These are phyloP conservation scores for Entomortierella lignicola DNA, from an alignment of 192 early-diverging fungal species.

Conservation along the genomic window DNA sequence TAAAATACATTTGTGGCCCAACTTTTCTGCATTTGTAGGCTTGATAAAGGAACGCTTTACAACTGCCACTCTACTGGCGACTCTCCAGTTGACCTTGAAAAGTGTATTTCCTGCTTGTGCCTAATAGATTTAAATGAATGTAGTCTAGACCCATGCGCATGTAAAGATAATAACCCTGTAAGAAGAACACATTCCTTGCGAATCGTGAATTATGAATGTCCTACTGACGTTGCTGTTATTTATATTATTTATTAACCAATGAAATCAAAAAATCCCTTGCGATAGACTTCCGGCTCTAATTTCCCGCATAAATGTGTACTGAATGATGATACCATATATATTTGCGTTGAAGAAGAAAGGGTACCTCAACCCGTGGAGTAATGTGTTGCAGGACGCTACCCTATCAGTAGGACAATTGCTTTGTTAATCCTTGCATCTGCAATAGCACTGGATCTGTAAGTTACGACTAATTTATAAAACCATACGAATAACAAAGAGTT, in stretches of 20 bases:
- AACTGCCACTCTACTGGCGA: not conserved
- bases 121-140: not conserved
- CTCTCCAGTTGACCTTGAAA: not conserved
- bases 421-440: too few relatives aligned
- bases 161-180: constrained; percentile 3
- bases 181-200: not conserved
- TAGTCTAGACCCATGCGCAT: not conserved
- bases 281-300: constrained; percentile 8
- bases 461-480: too few relatives aligned
- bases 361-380: too few relatives aligned
- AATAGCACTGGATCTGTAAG: not conserved
- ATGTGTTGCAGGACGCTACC: too few relatives aligned
- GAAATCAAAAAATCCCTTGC: too few relatives aligned
- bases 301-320: not conserved
- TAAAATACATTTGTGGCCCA: constrained; percentile 1
- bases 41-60: not conserved
- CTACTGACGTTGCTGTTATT: too few relatives aligned
- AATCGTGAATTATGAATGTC: not conserved
- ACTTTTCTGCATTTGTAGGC: too few relatives aligned
- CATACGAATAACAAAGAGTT: too few relatives aligned
- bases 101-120: not conserved
- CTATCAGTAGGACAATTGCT: too few relatives aligned
- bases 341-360: too few relatives aligned
- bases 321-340: not conserved
- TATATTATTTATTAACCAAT: too few relatives aligned